Evolutionary conservation across 75 land plant genomes (phyloP).

Genomic region (Picea sitchensis): DNA sequence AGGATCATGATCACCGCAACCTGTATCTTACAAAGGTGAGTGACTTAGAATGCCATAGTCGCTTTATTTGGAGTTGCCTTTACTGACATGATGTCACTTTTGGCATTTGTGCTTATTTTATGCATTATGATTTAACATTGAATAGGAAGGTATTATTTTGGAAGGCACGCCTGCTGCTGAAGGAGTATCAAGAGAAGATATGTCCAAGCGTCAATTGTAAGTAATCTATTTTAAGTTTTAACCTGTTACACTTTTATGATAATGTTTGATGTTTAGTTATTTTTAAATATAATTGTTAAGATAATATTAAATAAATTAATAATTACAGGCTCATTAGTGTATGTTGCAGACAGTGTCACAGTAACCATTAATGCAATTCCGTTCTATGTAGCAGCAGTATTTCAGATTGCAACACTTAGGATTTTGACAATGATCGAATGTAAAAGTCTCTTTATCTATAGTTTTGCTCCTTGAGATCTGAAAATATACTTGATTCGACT

Average conservation of each 20-base stretch:
- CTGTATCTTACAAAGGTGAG: conserved; percentile 81
- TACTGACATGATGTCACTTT: background rate
- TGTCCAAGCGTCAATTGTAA: conserved; percentile 78
- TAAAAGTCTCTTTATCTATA: too few species aligned
- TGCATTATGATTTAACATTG: conserved; percentile 1
- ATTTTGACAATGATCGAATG: too few species aligned
- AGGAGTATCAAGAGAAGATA: conserved; percentile 83
- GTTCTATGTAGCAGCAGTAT: too few species aligned
- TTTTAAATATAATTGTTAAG: too few species aligned
- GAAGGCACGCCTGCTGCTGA: conserved; percentile 87
- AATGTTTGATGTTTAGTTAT: background rate
- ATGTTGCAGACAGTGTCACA: too few species aligned
- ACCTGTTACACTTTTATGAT: background rate
- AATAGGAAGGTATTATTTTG: conserved; percentile 88
- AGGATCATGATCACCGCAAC: conserved; percentile 72
- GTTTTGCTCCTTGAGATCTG: too few species aligned
- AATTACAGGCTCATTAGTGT: too few species aligned
- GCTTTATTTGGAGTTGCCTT: conserved; percentile 1
- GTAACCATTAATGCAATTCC: too few species aligned
- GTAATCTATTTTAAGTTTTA: background rate
- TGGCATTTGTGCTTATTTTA: background rate
- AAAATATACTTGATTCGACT: too few species aligned
- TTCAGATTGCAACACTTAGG: too few species aligned
- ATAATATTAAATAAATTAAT: too few species aligned
- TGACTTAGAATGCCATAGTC: background rate